Conservation (phyloP, 805 yeast genomes). For the Wickerhamiella parazyma region DNA sequence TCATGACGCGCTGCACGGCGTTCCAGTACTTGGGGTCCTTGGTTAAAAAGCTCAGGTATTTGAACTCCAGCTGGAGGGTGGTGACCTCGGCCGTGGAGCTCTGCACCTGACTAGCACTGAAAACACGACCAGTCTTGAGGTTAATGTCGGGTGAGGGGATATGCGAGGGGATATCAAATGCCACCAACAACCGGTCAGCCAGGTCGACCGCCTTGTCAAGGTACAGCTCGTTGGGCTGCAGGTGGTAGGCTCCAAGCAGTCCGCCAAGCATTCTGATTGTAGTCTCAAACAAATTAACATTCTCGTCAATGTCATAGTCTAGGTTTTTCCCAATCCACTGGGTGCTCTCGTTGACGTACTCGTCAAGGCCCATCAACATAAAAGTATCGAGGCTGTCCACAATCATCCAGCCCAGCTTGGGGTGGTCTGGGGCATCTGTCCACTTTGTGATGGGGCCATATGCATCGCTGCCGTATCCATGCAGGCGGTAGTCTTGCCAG, state of each 20-base stretch:
- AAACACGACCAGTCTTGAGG: constrained; percentile 9
- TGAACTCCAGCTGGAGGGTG: constrained; percentile 39
- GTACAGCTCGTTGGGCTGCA: constrained; percentile 28
- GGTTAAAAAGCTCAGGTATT: constrained; percentile 39
- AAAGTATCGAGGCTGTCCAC: constrained; percentile 43
- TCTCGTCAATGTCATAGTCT: constrained; percentile 43
- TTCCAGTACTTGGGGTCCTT: constrained; percentile 36
- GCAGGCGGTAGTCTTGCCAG: constrained; percentile 32
- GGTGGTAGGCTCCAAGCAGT: constrained; percentile 37
- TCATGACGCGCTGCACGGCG: constrained; percentile 55
- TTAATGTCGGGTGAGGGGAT: constrained; percentile 33
- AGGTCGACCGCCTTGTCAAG: constrained; percentile 32
- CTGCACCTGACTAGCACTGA: not conserved
- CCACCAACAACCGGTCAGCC: constrained; percentile 37
- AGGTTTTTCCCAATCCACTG: constrained; percentile 22
- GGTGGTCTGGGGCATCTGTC: constrained; percentile 13
- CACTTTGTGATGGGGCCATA: constrained; percentile 14
- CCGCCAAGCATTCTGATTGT: constrained; percentile 42
- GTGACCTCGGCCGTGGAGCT: constrained; percentile 35
- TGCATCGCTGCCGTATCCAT: constrained; percentile 34
- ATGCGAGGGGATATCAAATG: constrained; percentile 47
- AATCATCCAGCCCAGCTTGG: constrained; percentile 32
- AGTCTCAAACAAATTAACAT: constrained; percentile 39
- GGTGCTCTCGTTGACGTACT: constrained; percentile 31
- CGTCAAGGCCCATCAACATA: constrained; percentile 31